These are phyloP conservation scores for Fusarium pilosicola DNA, from an alignment of 2,329 filamentous ascomycete genomes.

Conservation along the genomic window DNA sequence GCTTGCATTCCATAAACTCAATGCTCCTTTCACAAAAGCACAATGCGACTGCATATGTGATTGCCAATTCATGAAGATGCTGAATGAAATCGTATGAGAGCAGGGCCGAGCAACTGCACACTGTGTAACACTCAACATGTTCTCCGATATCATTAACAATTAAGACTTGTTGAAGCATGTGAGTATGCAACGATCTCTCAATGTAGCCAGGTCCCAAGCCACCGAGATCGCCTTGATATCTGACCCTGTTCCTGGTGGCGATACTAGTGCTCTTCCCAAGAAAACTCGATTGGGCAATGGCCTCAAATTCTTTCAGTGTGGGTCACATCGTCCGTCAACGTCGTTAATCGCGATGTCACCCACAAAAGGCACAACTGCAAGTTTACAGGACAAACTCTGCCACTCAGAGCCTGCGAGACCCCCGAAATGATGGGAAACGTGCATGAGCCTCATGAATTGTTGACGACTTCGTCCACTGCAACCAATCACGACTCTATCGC, in stretches of 20 bases:
- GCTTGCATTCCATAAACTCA: constrained; percentile 9
- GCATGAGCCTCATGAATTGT: constrained; percentile 34
- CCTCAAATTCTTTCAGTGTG: constrained; percentile 14
- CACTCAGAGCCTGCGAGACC: background rate
- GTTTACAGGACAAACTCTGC: background rate
- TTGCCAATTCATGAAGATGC: background rate
- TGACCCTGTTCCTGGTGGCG: constrained; percentile 37
- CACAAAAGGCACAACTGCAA: constrained; percentile 7
- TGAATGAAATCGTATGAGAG: background rate
- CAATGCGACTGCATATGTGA: background rate
- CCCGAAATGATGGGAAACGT: constrained; percentile 19
- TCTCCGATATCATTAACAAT: background rate
- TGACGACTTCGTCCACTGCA: background rate
- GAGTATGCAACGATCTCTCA: constrained; percentile 14
- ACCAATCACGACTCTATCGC: constrained; percentile 6
- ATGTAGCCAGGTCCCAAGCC: constrained; percentile 11
- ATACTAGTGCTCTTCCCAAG: constrained; percentile 6
- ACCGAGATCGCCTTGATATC: constrained; percentile 13
- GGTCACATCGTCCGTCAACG: constrained; percentile 32
- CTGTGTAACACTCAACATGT: constrained; percentile 10
- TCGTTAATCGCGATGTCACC: constrained; percentile 26
- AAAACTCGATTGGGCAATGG: constrained; percentile 28
- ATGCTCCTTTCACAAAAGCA: background rate
- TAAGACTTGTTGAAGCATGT: constrained; percentile 10
- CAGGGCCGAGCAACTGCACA: background rate